Evolutionary conservation across 208 protist genomes (phyloP).

Genomic region (Acanthamoeba healyi): DNA sequence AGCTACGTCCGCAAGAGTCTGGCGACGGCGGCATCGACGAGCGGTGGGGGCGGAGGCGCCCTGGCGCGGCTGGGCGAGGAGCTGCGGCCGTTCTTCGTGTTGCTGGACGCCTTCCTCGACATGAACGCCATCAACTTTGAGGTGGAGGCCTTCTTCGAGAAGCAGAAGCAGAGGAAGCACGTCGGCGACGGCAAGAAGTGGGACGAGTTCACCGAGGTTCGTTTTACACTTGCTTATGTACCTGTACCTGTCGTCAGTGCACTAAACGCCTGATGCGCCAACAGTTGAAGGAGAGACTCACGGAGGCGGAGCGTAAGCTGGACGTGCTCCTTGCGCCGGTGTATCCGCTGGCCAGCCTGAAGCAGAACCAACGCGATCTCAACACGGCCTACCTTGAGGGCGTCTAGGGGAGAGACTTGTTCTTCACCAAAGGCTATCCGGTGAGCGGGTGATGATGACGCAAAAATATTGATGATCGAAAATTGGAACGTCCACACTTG

Average conservation of each 20-base stretch:
- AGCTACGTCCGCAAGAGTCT: slow-evolving; percentile 28
- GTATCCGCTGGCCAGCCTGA: not conserved
- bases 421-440: too few species aligned
- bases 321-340: slow-evolving; percentile 11
- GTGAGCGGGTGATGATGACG: too few species aligned
- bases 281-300: slow-evolving; percentile 44
- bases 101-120: slow-evolving; percentile 54
- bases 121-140: slow-evolving; percentile 46
- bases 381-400: slow-evolving; percentile 18
- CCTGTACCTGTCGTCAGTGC: not conserved
- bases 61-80: slow-evolving; percentile 27
- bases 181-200: not conserved
- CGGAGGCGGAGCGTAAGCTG: slow-evolving; percentile 21
- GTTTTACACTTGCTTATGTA: too few species aligned
- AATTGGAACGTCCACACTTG: too few species aligned
- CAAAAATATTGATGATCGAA: too few species aligned
- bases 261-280: too few species aligned
- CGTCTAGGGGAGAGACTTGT: too few species aligned
- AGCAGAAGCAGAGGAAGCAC: slow-evolving; percentile 35
- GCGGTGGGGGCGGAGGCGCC: too few species aligned
- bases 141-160: slow-evolving; percentile 40
- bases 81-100: slow-evolving; percentile 22
- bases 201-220: slow-evolving; percentile 36
- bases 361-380: not conserved
- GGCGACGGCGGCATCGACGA: too few species aligned